Evolutionary conservation across 192 early-diverging fungal species (phyloP), one percentile per base, ranked within the genome.

Genomic region (Coemansia sp.): DNA sequence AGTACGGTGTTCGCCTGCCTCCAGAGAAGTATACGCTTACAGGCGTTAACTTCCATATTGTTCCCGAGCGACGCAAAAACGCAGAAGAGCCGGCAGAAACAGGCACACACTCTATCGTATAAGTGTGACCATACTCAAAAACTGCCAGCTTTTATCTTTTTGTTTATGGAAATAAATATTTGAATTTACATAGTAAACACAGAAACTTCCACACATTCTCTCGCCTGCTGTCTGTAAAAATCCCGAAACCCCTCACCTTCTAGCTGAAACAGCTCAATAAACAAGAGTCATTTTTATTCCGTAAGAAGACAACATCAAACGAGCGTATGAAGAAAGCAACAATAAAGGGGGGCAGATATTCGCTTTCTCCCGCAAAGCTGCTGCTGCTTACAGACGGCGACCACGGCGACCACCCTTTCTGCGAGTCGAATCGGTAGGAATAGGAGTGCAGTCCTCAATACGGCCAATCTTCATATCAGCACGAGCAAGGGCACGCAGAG

Each of bases 351-450:
- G 13, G 3, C 17, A 7, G 3, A 3, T 5, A 11, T 54, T 25
- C 8, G 19, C 11, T 54, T 22, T 12, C 25, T 54, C 5, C 19
- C 19, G 51, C 19, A 32, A n/a, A 59, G 5, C 13, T 7, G 61
- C 10, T 20, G 8, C 9, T 57, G 72, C 77, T 88, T 86, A 94
- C 79, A 94, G 85, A 89, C 98, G 96, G 88, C 98, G 94, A 94
- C 98, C 98, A 88, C 98, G 94, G 79, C 98, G 95, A 93, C 98
- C 98, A 86, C 98, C 98, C 92, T 97, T 98, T 71, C 90, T 88
- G 74, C 98, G 91, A 85, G 98, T 99, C 80, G 89, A 90, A 86
- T 99, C 98, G 82, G 97, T 98, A 77, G 98, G 98, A 79, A 94
- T 91, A 81, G 97, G 97, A 71, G 98, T 99, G 71, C 93, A 91